Base-by-base conservation (phyloP, 176 grass and related monocot genomes). In the Oryza officinalis region DNA sequence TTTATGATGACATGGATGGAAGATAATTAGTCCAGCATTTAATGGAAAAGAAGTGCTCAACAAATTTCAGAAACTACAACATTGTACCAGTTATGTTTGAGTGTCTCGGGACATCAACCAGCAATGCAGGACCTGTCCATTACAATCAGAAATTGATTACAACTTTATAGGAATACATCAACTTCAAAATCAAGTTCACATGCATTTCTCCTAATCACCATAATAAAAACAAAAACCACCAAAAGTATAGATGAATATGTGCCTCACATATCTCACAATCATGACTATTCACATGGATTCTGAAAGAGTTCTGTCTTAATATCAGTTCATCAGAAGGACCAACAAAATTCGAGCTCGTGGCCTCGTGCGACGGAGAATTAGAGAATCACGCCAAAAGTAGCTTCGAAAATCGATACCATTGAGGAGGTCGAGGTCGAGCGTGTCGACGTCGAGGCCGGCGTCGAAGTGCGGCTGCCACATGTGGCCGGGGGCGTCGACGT, bases 51-150 rank as follows among this genome's bases (percentile, higher is more conserved):
- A 60, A 60, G 3, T 60, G 28, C 72, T 14, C 13, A 67, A 10
- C 26, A 5, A 69, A 82, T 26, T 13, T 23, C 9, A 3, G 41
- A 63, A 60, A 54, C 22, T 59, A 31, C 76, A 40, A 23, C 9
- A 15, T 33, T 3, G 2, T 75, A 92, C 87, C 91, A 78, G 87
- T 93, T 74, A 87, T 78, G 45, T 87, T 87, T 32, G 60, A 77
- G 69, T 92, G 69, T 81, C 87, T 82, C 37, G 84, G 87, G 80
- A 92, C 80, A 87, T 92, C 91, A 61, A 89, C 84, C 70, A 89
- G 35, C 84, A 89, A 87, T 46, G 87, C 84, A 13, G 80, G 69
- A 60, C 90, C 90, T 88, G 78, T 72, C 54, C 18, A 83, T 49
- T 63, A 66, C 11, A n/a, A 17, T 31, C 11, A 40, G 20, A 5